phyloP scores from a whole-genome alignment of 345 rosid species.

The Pelargonium nanum region DNA sequence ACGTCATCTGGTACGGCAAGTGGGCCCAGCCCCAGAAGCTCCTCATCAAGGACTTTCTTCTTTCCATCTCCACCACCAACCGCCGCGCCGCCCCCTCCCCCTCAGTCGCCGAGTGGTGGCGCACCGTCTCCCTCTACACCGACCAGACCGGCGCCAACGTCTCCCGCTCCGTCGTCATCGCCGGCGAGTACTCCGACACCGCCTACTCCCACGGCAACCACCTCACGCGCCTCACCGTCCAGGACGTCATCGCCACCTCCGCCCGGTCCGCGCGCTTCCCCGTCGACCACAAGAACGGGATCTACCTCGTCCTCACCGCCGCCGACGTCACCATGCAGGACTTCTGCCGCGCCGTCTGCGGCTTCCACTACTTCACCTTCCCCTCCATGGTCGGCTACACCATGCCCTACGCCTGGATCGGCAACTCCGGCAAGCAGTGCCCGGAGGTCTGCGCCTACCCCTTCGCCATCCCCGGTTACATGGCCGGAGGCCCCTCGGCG shows the following conservation, averaged over 20 bases:
- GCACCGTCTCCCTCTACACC: constrained; percentile 71
- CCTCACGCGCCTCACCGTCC: constrained; percentile 73
- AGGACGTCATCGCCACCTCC: constrained; percentile 60
- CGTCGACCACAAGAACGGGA: constrained; percentile 76
- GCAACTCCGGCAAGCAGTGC: constrained; percentile 72
- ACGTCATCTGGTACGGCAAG: constrained; percentile 85
- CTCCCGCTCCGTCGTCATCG: constrained; percentile 51
- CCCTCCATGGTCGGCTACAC: constrained; percentile 97
- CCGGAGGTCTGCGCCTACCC: constrained; percentile 96
- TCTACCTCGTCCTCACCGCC: constrained; percentile 68
- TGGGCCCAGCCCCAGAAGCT: constrained; percentile 57
- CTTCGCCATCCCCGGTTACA: constrained; percentile 80
- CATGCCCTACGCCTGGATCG: constrained; percentile 94
- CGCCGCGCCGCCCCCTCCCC: constrained; percentile 24
- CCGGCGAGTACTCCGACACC: constrained; percentile 55
- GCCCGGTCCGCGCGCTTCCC: constrained; percentile 62
- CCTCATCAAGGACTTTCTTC: constrained; percentile 65
- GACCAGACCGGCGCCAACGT: constrained; percentile 95
- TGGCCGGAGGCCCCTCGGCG: constrained; percentile 49
- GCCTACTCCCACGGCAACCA: constrained; percentile 49
- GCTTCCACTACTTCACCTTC: constrained; percentile 93
- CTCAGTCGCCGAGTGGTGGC: constrained; percentile 89
- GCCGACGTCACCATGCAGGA: constrained; percentile 75
- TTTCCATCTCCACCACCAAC: constrained; percentile 53
- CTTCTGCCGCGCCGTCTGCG: constrained; percentile 90